Evolutionary conservation across 2,329 filamentous ascomycete genomes (phyloP).

Genomic region (Phialocephala subalpina): DNA sequence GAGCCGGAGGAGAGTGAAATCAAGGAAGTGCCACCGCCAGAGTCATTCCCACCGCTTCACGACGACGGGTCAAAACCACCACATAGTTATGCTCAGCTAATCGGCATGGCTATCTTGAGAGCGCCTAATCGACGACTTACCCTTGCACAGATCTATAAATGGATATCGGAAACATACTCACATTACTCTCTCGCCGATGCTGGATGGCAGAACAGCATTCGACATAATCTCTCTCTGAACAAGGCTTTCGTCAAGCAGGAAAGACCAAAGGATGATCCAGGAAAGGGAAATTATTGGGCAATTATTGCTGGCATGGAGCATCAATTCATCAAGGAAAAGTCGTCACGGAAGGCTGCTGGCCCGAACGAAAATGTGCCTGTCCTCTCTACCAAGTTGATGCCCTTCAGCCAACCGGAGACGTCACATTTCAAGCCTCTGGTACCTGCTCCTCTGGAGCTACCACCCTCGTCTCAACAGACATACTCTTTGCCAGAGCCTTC

Average conservation of each 20-base stretch:
- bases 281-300: slow-evolving; percentile 97
- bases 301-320: slow-evolving; percentile 91
- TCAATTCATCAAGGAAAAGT: slow-evolving; percentile 90
- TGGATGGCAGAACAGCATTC: slow-evolving; percentile 99
- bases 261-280: slow-evolving; percentile 94
- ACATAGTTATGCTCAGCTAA: slow-evolving; percentile 93
- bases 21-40: slow-evolving; percentile 46
- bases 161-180: slow-evolving; percentile 94
- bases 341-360: slow-evolving; percentile 63
- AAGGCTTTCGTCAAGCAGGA: slow-evolving; percentile 97
- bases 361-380: slow-evolving; percentile 59
- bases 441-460: slow-evolving; percentile 37
- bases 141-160: slow-evolving; percentile 96
- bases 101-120: slow-evolving; percentile 95
- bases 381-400: slow-evolving; percentile 34
- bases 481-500: slow-evolving; percentile 34
- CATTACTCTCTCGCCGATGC: slow-evolving; percentile 87
- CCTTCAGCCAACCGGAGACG: slow-evolving; percentile 34
- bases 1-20: slow-evolving; percentile 30
- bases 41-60: slow-evolving; percentile 79
- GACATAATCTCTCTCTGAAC: slow-evolving; percentile 96
- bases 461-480: slow-evolving; percentile 32
- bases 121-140: slow-evolving; percentile 85
- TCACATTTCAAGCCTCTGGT: slow-evolving; percentile 39
- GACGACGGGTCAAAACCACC: slow-evolving; percentile 91